Evolutionary conservation across 257 asterid species (phyloP).

Genomic region (Ballota nigra): DNA sequence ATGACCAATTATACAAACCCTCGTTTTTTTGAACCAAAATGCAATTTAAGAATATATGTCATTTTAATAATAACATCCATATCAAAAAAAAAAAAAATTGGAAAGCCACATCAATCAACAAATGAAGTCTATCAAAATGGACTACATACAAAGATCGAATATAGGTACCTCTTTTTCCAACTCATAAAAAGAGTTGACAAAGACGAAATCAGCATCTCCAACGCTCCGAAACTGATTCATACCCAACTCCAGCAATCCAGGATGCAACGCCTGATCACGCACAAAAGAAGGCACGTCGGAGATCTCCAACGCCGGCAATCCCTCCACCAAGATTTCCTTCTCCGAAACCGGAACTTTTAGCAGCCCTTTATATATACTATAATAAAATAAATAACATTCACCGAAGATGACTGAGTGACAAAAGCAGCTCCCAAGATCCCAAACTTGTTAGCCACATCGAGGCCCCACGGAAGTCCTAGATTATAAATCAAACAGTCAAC

Average conservation of each 20-base stretch:
- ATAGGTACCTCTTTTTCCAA: conserved; percentile 28
- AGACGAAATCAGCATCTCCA: conserved; percentile 20
- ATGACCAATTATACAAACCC: no score
- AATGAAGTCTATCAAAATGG: no score
- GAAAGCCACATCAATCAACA: no score
- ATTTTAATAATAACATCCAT: no score
- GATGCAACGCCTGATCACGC: not conserved
- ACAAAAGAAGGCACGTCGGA: conserved; percentile 31
- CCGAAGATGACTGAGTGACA: conserved; percentile 23
- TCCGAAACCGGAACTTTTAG: conserved; percentile 3
- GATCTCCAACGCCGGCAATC: conserved; percentile 22
- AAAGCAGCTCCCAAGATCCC: conserved; percentile 23
- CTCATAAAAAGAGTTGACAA: conserved; percentile 30
- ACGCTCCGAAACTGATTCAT: conserved; percentile 23
- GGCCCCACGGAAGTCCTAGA: conserved; percentile 18
- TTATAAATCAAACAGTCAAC: conserved; percentile 28
- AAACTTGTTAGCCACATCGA: conserved; percentile 15
- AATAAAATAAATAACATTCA: conserved; percentile 20
- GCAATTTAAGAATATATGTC: no score
- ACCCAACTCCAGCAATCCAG: conserved; percentile 3
- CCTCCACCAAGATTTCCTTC: not conserved
- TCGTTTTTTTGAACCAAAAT: no score
- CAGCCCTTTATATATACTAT: not conserved
- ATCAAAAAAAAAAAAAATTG: no score
- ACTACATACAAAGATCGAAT: no score